Evolutionary conservation across 2,329 filamentous ascomycete species (phyloP).

Genomic region (Plenodomus tracheiphilus): DNA sequence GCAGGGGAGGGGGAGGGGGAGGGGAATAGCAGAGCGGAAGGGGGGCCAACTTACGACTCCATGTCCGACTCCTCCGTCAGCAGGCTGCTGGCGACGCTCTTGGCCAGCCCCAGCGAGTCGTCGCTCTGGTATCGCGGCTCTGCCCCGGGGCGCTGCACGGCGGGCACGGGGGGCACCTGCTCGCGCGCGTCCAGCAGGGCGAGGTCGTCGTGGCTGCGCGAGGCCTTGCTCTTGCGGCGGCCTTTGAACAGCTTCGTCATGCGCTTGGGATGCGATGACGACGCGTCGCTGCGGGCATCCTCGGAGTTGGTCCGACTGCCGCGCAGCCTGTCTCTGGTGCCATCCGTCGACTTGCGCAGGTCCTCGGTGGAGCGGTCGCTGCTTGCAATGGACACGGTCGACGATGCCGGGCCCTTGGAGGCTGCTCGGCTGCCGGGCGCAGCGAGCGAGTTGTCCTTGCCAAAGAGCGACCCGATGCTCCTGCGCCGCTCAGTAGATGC

Average conservation of each 20-base stretch:
- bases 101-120: slow-evolving; percentile 48
- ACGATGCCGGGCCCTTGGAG: slow-evolving; percentile 35
- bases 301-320: slow-evolving; percentile 44
- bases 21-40: slow-evolving; percentile 3
- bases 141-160: slow-evolving; percentile 14
- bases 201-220: slow-evolving; percentile 34
- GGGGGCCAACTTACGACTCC: slow-evolving; percentile 50
- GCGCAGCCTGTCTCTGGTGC: slow-evolving; percentile 46
- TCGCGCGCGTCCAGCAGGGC: slow-evolving; percentile 23
- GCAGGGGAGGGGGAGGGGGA: slow-evolving; percentile 3
- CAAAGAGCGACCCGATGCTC: slow-evolving; percentile 26
- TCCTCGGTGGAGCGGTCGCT: slow-evolving; percentile 33
- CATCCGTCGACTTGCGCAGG: slow-evolving; percentile 41
- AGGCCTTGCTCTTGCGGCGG: slow-evolving; percentile 43
- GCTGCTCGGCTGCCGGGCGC: slow-evolving; percentile 20
- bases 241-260: slow-evolving; percentile 59
- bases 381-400: slow-evolving; percentile 36
- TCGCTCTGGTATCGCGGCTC: slow-evolving; percentile 38
- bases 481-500: slow-evolving; percentile 26
- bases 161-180: slow-evolving; percentile 28
- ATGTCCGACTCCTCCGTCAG: slow-evolving; percentile 56
- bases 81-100: slow-evolving; percentile 54
- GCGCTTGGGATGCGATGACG: slow-evolving; percentile 46
- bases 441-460: slow-evolving; percentile 29
- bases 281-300: slow-evolving; percentile 46